phyloP scores from a whole-genome alignment of 1,284 basidiomycete genomes.

The Inonotus hispidus region DNA sequence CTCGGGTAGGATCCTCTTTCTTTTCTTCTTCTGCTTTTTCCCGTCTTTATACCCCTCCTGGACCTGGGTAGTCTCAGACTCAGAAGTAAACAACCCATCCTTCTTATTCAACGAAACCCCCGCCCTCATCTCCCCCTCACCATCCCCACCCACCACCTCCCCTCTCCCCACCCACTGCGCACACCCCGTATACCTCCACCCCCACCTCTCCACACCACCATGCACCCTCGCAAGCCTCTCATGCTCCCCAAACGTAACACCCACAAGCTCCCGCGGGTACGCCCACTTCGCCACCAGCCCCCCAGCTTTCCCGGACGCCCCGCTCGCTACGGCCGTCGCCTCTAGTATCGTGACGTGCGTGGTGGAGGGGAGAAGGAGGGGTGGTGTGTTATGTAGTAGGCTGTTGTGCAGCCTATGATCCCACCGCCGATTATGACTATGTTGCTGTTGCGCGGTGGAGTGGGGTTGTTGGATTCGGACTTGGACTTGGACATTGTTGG shows the following conservation, averaged over 20 bases:
- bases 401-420: slow-evolving; percentile 82
- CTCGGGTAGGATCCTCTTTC: slow-evolving; percentile 38
- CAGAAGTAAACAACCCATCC: slow-evolving; percentile 50
- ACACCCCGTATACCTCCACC: slow-evolving; percentile 66
- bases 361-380: slow-evolving; percentile 38
- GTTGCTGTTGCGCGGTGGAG: too few relatives aligned
- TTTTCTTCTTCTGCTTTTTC: slow-evolving; percentile 2
- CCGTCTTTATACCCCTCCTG: slow-evolving; percentile 18
- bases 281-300: slow-evolving; percentile 87
- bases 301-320: slow-evolving; percentile 87
- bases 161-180: slow-evolving; percentile 65
- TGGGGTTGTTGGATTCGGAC: too few relatives aligned
- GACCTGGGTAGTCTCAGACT: slow-evolving; percentile 34
- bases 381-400: slow-evolving; percentile 72
- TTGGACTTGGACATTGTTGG: slow-evolving; percentile 2
- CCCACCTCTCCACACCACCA: slow-evolving; percentile 73
- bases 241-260: slow-evolving; percentile 79
- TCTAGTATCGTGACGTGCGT: slow-evolving; percentile 74
- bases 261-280: slow-evolving; percentile 70
- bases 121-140: slow-evolving; percentile 28
- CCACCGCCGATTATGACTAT: slow-evolving; percentile 55
- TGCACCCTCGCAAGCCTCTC: slow-evolving; percentile 71
- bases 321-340: slow-evolving; percentile 65
- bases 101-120: slow-evolving; percentile 28
- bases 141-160: slow-evolving; percentile 24